These are phyloP conservation scores for Meyerozyma elateridarum DNA, from an alignment of 1,139 yeast genomes.

Conservation along the genomic window DNA sequence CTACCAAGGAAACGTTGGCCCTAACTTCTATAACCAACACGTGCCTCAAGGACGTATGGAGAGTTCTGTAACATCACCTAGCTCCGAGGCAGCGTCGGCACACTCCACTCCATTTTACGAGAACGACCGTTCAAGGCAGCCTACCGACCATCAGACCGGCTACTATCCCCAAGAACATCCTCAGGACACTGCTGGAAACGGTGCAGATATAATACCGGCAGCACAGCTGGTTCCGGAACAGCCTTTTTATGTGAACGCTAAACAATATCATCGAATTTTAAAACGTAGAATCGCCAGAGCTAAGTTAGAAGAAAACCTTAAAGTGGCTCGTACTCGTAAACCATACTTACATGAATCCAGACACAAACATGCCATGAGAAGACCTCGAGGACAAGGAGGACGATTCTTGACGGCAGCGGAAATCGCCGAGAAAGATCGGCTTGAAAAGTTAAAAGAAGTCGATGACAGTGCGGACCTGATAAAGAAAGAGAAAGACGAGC, in stretches of 20 bases:
- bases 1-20: constrained; percentile 26
- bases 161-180: constrained; percentile 6
- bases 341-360: constrained; percentile 96
- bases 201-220: too few species aligned
- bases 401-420: constrained; percentile 95
- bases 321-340: constrained; percentile 83
- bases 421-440: constrained; percentile 75
- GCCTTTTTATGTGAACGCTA: constrained; percentile 96
- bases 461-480: constrained; percentile 1
- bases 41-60: constrained; percentile 8
- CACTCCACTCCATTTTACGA: not conserved
- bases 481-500: constrained; percentile 5
- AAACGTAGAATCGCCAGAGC: constrained; percentile 94
- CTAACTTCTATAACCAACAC: constrained; percentile 25
- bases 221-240: constrained; percentile 50
- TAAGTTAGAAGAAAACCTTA: constrained; percentile 80
- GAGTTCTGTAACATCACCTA: constrained; percentile 9
- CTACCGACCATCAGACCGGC: constrained; percentile 2
- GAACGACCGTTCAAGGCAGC: constrained; percentile 1
- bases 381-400: constrained; percentile 99
- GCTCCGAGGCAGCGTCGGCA: constrained; percentile 5
- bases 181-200: too few species aligned
- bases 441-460: constrained; percentile 42
- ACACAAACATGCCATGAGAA: constrained; percentile 98
- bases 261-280: constrained; percentile 91